Conservation (phyloP, 371 early-diverging fungal genomes). For the Thermomucor indicae-seudaticae region DNA sequence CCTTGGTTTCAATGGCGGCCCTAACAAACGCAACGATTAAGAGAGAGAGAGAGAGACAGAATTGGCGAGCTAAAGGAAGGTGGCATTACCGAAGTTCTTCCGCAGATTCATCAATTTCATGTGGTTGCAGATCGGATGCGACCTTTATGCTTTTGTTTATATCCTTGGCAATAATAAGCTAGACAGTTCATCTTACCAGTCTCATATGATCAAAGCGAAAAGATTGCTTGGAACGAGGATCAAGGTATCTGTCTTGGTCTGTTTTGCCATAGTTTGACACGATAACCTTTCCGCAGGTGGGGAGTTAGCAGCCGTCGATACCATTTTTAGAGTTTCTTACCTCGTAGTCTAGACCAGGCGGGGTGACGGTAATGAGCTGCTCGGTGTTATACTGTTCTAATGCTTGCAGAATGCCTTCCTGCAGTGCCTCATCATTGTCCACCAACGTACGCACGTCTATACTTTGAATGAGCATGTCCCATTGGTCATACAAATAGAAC, state of each 20-base stretch:
- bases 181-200: constrained; percentile 35
- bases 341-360: constrained; percentile 61
- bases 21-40: constrained; percentile 17
- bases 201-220: constrained; percentile 77
- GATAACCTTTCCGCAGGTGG: too few relatives aligned
- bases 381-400: constrained; percentile 84
- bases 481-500: too few relatives aligned
- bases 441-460: constrained; percentile 86
- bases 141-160: constrained; percentile 20
- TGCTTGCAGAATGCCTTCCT: constrained; percentile 65
- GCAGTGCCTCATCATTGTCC: constrained; percentile 75
- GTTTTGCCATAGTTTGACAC: constrained; percentile 69
- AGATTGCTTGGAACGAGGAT: constrained; percentile 64
- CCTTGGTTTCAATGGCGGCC: constrained; percentile 59
- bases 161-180: background rate
- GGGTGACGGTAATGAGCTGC: constrained; percentile 68
- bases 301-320: constrained; percentile 7
- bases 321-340: constrained; percentile 42
- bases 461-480: too few relatives aligned
- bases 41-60: background rate
- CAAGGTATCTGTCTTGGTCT: constrained; percentile 62
- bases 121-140: constrained; percentile 56
- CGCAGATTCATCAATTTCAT: constrained; percentile 39
- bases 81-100: constrained; percentile 58
- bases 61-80: too few relatives aligned